phyloP scores from a whole-genome alignment of 106 monocot genomes.

The Vanilla planifolia region DNA sequence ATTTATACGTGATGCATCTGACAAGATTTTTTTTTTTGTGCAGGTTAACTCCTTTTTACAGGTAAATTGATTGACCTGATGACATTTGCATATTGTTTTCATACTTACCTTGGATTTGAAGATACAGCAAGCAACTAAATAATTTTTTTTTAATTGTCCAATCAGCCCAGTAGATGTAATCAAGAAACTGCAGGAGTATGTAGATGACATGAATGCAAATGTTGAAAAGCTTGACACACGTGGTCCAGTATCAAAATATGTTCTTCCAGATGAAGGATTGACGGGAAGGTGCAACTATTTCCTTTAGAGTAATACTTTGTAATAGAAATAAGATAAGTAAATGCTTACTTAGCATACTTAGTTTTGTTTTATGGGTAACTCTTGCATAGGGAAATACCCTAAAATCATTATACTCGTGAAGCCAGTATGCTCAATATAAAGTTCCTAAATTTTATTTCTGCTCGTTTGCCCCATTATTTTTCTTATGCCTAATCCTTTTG shows the following conservation, averaged over 20 bases:
- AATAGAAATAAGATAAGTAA: background rate
- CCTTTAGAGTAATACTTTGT: background rate
- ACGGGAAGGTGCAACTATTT: conserved; percentile 54
- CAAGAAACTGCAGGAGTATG: conserved; percentile 89
- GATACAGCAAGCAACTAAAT: background rate
- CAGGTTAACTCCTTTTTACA: conserved; percentile 98
- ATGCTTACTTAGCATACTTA: too few relatives aligned
- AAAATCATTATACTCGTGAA: background rate
- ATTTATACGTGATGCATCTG: conserved; percentile 7
- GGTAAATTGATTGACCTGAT: conserved; percentile 24
- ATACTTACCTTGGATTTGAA: background rate
- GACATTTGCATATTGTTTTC: background rate
- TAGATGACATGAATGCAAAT: conserved; percentile 85
- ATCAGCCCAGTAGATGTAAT: conserved; percentile 67
- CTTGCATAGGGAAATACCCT: background rate
- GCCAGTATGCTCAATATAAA: background rate
- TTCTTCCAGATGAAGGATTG: conserved; percentile 85
- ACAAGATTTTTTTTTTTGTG: conserved; percentile 20
- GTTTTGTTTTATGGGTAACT: background rate
- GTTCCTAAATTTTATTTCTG: background rate
- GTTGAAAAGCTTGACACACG: conserved; percentile 68
- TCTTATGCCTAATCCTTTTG: conserved; percentile 1
- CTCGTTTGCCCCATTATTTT: background rate
- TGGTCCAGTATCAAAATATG: conserved; percentile 90
- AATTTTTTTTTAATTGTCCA: conserved; percentile 4